These are phyloP conservation scores for Apiospora marii DNA, from an alignment of 2,329 filamentous ascomycete species.

Conservation along the genomic window DNA sequence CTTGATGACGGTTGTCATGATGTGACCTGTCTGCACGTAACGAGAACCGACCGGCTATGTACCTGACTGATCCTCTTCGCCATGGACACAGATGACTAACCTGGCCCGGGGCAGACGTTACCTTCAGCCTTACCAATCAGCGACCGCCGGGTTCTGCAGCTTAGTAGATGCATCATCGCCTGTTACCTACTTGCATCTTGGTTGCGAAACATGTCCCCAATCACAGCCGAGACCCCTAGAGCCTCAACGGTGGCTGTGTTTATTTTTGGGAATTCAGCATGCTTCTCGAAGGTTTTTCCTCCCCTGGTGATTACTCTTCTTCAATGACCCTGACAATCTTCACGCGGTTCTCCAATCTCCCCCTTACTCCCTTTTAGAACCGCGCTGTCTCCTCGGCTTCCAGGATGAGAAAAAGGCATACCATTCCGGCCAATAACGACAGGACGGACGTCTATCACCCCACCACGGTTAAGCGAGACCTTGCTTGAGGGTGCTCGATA, in stretches of 20 bases:
- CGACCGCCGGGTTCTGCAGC: background rate
- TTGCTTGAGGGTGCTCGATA: conserved; percentile 13
- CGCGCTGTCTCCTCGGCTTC: background rate
- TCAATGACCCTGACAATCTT: conserved; percentile 3
- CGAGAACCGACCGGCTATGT: background rate
- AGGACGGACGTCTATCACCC: background rate
- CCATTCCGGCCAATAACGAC: background rate
- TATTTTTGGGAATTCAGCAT: conserved; percentile 7
- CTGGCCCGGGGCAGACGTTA: background rate
- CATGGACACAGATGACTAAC: background rate
- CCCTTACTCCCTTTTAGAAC: conserved; percentile 7
- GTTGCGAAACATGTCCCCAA: conserved; percentile 16
- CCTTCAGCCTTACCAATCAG: conserved; percentile 19
- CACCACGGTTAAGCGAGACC: background rate
- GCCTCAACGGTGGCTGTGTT: conserved; percentile 21
- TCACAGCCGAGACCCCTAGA: conserved; percentile 20
- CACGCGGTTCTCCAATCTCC: background rate
- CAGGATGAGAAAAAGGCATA: background rate
- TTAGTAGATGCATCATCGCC: conserved; percentile 12
- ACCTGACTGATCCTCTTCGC: background rate
- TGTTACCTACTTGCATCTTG: conserved; percentile 8
- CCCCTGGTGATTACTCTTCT: background rate
- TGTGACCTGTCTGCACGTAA: conserved; percentile 12
- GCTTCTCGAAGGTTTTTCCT: background rate
- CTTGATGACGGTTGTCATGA: background rate